These are phyloP conservation scores for Camelina sativa DNA, from an alignment of 345 rosid genomes.

Conservation along the genomic window DNA sequence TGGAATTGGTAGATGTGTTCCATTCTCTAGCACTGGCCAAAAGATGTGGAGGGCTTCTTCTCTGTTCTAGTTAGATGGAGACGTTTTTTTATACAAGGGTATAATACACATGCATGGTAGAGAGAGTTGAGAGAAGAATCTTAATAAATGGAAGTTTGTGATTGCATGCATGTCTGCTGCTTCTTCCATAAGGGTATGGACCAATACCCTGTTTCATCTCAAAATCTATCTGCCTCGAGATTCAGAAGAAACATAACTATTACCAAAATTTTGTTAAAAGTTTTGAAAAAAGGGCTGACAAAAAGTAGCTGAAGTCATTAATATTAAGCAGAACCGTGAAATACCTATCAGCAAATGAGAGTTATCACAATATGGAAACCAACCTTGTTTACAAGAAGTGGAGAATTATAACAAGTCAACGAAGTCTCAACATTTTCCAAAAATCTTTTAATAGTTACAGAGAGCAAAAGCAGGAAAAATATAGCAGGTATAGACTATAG, in stretches of 20 bases:
- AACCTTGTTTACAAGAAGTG: neutral
- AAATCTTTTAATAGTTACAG: neutral
- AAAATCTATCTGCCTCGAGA: constrained; percentile 39
- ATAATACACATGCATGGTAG: constrained; percentile 31
- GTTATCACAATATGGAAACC: neutral
- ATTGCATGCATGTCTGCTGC: constrained; percentile 48
- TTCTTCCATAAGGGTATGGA: constrained; percentile 23
- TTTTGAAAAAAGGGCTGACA: constrained; percentile 34
- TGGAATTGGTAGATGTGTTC: constrained; percentile 31
- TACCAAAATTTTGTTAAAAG: constrained; percentile 8
- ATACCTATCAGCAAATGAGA: constrained; percentile 13
- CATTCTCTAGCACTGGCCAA: constrained; percentile 33
- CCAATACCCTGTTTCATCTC: constrained; percentile 30
- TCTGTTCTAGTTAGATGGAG: constrained; percentile 9
- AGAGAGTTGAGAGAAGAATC: neutral
- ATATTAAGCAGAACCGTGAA: constrained; percentile 6
- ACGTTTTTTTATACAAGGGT: constrained; percentile 16
- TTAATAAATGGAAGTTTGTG: constrained; percentile 32
- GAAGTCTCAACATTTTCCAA: neutral
- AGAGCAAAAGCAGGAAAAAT: neutral
- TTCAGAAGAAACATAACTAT: constrained; percentile 23
- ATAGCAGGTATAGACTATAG: neutral
- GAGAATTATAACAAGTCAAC: constrained; percentile 4
- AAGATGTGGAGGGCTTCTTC: constrained; percentile 32
- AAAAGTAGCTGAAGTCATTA: constrained; percentile 41